Conservation (phyloP, 2,329 filamentous ascomycete genomes). For the Juglanconis sp. region DNA sequence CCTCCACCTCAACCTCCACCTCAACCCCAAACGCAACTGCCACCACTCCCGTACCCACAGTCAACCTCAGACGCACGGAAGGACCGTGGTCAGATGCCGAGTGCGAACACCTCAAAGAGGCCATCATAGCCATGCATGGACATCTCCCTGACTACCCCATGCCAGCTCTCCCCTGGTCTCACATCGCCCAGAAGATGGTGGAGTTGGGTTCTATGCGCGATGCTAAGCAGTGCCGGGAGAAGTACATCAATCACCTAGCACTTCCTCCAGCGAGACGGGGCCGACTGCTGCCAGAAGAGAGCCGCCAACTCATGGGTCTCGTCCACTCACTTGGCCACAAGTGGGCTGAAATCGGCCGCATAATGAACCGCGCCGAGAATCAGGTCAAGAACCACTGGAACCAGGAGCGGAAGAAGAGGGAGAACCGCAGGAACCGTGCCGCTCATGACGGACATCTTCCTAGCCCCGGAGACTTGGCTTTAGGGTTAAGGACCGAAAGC, state of each 20-base stretch:
- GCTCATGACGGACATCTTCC: not conserved
- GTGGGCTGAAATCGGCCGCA: slow-evolving; percentile 86
- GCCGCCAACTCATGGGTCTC: slow-evolving; percentile 69
- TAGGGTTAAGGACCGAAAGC: no score
- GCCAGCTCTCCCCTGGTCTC: not conserved
- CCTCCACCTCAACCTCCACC: no score
- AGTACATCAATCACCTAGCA: slow-evolving; percentile 90
- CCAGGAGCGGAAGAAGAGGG: slow-evolving; percentile 14
- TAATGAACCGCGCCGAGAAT: slow-evolving; percentile 81
- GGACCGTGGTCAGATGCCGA: not conserved
- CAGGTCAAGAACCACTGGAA: slow-evolving; percentile 92
- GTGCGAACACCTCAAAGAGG: not conserved
- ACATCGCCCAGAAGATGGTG: not conserved
- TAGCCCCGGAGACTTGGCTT: not conserved
- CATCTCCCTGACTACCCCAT: not conserved
- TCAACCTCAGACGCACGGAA: not conserved
- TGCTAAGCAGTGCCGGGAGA: slow-evolving; percentile 91
- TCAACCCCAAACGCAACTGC: no score
- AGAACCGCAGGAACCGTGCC: not conserved
- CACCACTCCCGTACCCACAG: no score
- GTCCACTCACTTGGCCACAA: slow-evolving; percentile 78
- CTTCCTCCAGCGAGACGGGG: slow-evolving; percentile 30
- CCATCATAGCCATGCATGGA: not conserved
- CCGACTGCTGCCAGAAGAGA: slow-evolving; percentile 65
- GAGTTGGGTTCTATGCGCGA: slow-evolving; percentile 36